Conservation (phyloP, 495 filamentous ascomycete genomes). For the Diplogelasinospora grovesii region DNA sequence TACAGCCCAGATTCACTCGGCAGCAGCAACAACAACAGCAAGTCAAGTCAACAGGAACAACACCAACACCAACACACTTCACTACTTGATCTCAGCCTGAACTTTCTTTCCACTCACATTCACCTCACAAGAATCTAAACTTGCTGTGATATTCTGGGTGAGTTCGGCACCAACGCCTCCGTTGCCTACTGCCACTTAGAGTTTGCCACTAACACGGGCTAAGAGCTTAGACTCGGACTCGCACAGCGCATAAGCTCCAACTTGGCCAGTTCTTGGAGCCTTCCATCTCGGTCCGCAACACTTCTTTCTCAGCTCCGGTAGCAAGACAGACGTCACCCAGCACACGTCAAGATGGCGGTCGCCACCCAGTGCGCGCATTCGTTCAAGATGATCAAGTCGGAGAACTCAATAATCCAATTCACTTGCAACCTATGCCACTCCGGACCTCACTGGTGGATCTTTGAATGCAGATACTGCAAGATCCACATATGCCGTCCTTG, state of each 20-base stretch:
- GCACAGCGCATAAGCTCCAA: conserved; percentile 4
- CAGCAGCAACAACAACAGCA: not conserved
- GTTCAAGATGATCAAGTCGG: conserved; percentile 72
- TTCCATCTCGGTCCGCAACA: too few species aligned
- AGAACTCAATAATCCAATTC: conserved; percentile 70
- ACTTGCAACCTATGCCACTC: conserved; percentile 69
- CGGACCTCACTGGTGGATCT: conserved; percentile 78
- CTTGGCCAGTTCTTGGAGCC: not conserved
- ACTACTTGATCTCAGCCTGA: too few species aligned
- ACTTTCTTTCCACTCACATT: too few species aligned
- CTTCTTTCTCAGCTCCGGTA: not conserved
- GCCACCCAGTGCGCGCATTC: conserved; percentile 59
- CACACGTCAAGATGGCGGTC: conserved; percentile 48
- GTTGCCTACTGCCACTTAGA: too few species aligned
- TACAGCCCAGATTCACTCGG: not conserved
- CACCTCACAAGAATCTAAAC: too few species aligned
- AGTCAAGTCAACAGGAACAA: not conserved
- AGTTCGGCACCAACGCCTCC: too few species aligned
- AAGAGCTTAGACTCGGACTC: conserved; percentile 6
- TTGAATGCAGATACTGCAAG: conserved; percentile 72
- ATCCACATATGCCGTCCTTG: conserved; percentile 67
- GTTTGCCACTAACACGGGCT: conserved; percentile 18
- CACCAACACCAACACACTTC: conserved; percentile 1
- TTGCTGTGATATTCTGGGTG: too few species aligned
- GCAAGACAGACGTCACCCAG: conserved; percentile 3